phyloP scores from a whole-genome alignment of 345 rosid species.

The Eucalyptus cladocalyx region DNA sequence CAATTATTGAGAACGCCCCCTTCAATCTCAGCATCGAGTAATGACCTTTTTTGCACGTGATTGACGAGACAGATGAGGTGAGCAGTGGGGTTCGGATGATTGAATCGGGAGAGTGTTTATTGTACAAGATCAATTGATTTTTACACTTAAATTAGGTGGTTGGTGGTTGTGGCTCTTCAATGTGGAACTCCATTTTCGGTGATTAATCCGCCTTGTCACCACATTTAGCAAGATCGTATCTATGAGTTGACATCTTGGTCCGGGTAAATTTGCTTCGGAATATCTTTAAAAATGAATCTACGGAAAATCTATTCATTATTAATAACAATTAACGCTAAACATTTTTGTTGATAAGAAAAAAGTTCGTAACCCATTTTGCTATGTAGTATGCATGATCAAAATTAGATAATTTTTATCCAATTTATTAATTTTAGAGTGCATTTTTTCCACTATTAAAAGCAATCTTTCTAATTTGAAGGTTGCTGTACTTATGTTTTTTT shows the following conservation, averaged over 20 bases:
- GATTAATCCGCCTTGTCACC: background rate
- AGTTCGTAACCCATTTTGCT: background rate
- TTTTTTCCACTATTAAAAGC: background rate
- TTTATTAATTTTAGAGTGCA: background rate
- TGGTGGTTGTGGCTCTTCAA: background rate
- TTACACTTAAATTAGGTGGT: background rate
- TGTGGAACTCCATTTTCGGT: background rate
- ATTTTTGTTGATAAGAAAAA: background rate
- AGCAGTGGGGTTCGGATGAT: background rate
- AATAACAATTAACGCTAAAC: background rate
- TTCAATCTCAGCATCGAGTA: background rate
- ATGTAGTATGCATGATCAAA: background rate
- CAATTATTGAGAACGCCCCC: background rate
- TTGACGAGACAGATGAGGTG: background rate
- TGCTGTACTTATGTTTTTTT: background rate
- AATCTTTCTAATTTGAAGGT: background rate
- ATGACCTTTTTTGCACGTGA: background rate
- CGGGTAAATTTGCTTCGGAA: background rate
- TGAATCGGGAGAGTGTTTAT: background rate
- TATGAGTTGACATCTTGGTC: background rate
- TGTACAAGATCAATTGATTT: background rate
- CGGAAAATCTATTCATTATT: background rate
- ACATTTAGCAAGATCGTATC: background rate
- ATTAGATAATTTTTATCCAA: background rate
- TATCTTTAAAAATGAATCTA: background rate